Conservation (phyloP, 1,284 basidiomycete species). For the Moesziomyces sp. region DNA sequence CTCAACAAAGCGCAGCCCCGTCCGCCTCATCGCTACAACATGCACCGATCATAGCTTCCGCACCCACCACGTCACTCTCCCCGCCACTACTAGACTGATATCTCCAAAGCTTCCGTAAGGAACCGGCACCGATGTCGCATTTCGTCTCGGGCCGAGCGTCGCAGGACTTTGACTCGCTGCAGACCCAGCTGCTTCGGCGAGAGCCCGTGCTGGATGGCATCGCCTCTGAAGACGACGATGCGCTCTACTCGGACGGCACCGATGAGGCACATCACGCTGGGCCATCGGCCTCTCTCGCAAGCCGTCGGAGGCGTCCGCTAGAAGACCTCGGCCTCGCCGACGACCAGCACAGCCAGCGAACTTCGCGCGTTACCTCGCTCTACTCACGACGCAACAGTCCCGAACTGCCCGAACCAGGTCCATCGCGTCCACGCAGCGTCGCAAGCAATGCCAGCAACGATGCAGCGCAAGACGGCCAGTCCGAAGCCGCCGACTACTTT, state of each 20-base stretch:
- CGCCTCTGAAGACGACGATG: constrained; percentile 17
- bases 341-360: constrained; percentile 21
- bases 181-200: constrained; percentile 57
- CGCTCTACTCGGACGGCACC: constrained; percentile 13
- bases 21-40: background rate
- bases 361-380: constrained; percentile 32
- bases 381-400: constrained; percentile 51
- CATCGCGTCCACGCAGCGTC: constrained; percentile 35
- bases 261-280: constrained; percentile 4
- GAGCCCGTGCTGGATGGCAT: constrained; percentile 34
- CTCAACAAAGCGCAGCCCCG: no score
- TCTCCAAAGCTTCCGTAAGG: no score
- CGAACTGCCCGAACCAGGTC: constrained; percentile 25
- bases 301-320: constrained; percentile 25
- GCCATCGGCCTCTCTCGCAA: constrained; percentile 16
- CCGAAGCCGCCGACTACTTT: constrained; percentile 34
- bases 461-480: constrained; percentile 4
- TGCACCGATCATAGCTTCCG: background rate
- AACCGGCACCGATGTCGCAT: constrained; percentile 54
- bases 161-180: constrained; percentile 59
- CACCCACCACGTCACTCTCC: constrained; percentile 1
- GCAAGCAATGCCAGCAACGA: constrained; percentile 5
- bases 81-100: background rate
- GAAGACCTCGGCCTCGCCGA: constrained; percentile 11
- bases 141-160: constrained; percentile 60